Percentiles rank a stretch among this genome's conserved stretches.
Evolutionary conservation across 805 yeast species (phyloP).

Genomic region (Wickerhamia fluorescens): DNA sequence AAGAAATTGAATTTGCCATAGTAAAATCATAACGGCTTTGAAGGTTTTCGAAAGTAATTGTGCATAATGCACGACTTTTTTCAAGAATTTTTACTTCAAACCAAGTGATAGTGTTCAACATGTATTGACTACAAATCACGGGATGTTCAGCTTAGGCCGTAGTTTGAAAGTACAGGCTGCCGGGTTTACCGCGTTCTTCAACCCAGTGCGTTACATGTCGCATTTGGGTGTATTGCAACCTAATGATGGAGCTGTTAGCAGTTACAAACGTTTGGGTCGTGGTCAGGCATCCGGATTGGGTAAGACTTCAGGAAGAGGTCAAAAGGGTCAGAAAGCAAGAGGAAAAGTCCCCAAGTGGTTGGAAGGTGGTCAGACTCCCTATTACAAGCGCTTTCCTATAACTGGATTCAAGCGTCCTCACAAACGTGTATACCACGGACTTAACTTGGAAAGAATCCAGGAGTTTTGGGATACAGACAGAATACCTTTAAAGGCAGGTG

Average conservation of each 20-base stretch:
- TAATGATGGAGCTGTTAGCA: slow-evolving; percentile 51
- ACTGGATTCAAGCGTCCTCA: slow-evolving; percentile 73
- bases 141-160: too few relatives aligned
- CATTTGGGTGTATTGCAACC: slow-evolving; percentile 49
- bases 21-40: too few relatives aligned
- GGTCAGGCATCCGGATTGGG: slow-evolving; percentile 93
- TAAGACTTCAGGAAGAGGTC: slow-evolving; percentile 95
- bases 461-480: slow-evolving; percentile 64
- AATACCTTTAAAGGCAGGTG: slow-evolving; percentile 50
- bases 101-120: too few relatives aligned
- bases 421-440: slow-evolving; percentile 43
- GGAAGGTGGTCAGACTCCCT: slow-evolving; percentile 99
- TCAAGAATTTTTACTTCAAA: too few relatives aligned
- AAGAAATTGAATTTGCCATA: too few relatives aligned
- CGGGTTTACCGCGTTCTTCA: too few relatives aligned
- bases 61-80: too few relatives aligned
- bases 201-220: too few relatives aligned
- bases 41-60: too few relatives aligned
- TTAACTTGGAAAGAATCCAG: slow-evolving; percentile 66
- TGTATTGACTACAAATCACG: too few relatives aligned
- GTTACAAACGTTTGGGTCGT: slow-evolving; percentile 79
- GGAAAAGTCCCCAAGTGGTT: slow-evolving; percentile 87
- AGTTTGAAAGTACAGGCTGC: too few relatives aligned
- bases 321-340: slow-evolving; percentile 97
- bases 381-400: slow-evolving; percentile 77